phyloP scores from a whole-genome alignment of 495 filamentous ascomycete species.

The Neurospora cerealis region DNA sequence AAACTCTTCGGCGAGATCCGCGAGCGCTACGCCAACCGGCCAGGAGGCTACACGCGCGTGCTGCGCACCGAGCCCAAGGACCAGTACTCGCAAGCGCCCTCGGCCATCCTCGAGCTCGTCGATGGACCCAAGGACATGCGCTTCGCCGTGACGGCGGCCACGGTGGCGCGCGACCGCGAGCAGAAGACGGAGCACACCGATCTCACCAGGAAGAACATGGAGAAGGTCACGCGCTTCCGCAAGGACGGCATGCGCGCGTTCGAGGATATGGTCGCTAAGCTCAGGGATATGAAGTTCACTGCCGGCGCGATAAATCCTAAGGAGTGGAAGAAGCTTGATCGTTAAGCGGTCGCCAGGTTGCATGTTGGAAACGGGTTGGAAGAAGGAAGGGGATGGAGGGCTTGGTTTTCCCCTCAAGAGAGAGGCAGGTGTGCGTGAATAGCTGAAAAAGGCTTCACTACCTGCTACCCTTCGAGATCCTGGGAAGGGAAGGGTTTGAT shows the following conservation, averaged over 20 bases:
- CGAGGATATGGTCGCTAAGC: slow-evolving; percentile 58
- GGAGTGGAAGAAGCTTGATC: background rate
- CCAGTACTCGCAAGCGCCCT: slow-evolving; percentile 67
- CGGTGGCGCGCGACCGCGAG: slow-evolving; percentile 53
- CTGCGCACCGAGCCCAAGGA: slow-evolving; percentile 76
- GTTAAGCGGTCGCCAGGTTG: background rate
- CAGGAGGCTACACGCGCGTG: slow-evolving; percentile 91
- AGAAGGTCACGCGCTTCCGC: slow-evolving; percentile 77
- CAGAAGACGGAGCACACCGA: slow-evolving; percentile 47
- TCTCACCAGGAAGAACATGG: slow-evolving; percentile 65
- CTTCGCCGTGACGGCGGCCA: slow-evolving; percentile 81
- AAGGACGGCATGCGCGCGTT: slow-evolving; percentile 54
- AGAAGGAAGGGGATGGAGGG: background rate
- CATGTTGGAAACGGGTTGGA: background rate
- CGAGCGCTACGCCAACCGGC: slow-evolving; percentile 66
- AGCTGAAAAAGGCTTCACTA: background rate
- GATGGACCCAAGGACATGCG: slow-evolving; percentile 93
- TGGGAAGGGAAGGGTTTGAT: background rate
- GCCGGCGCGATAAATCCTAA: background rate
- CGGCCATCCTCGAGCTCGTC: slow-evolving; percentile 90
- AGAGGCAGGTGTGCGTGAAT: background rate
- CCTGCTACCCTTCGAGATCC: background rate
- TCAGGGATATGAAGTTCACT: slow-evolving; percentile 30
- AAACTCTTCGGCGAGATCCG: slow-evolving; percentile 81
- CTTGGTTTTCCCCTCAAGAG: background rate